Conservation (phyloP, 2,329 filamentous ascomycete species). For the Coniella lustricola region DNA sequence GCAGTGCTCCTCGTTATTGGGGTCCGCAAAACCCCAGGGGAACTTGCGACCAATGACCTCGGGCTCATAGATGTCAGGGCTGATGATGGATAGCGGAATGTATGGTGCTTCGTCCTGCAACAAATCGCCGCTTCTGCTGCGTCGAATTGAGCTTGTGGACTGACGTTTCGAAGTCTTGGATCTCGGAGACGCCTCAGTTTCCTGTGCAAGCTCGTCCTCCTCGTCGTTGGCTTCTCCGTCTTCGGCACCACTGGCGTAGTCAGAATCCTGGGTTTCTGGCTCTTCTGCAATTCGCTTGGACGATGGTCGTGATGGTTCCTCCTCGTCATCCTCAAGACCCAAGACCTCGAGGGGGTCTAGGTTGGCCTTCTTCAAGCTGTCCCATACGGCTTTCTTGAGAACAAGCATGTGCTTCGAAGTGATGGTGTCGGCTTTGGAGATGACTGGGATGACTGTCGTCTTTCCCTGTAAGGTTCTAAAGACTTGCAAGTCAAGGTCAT, state of each 20-base stretch:
- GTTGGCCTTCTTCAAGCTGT: slow-evolving; percentile 75
- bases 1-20: slow-evolving; percentile 84
- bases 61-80: slow-evolving; percentile 83
- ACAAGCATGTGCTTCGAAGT: slow-evolving; percentile 91
- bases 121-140: slow-evolving; percentile 36
- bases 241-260: slow-evolving; percentile 23
- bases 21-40: slow-evolving; percentile 95
- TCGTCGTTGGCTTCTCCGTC: slow-evolving; percentile 25
- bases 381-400: slow-evolving; percentile 85
- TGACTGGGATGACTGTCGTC: slow-evolving; percentile 90
- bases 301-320: slow-evolving; percentile 43
- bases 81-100: slow-evolving; percentile 86
- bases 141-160: slow-evolving; percentile 39
- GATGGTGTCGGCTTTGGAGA: slow-evolving; percentile 94
- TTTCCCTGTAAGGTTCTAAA: slow-evolving; percentile 83
- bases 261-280: slow-evolving; percentile 22
- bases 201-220: slow-evolving; percentile 26
- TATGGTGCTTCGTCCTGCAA: slow-evolving; percentile 56
- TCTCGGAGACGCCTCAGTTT: slow-evolving; percentile 24
- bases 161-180: slow-evolving; percentile 37
- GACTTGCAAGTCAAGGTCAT: slow-evolving; percentile 85
- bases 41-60: slow-evolving; percentile 77
- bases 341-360: slow-evolving; percentile 85
- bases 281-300: slow-evolving; percentile 49
- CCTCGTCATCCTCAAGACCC: slow-evolving; percentile 70